These are phyloP conservation scores for Debaryomyces subglobosus DNA, from an alignment of 1,139 yeast genomes.

Conservation along the genomic window DNA sequence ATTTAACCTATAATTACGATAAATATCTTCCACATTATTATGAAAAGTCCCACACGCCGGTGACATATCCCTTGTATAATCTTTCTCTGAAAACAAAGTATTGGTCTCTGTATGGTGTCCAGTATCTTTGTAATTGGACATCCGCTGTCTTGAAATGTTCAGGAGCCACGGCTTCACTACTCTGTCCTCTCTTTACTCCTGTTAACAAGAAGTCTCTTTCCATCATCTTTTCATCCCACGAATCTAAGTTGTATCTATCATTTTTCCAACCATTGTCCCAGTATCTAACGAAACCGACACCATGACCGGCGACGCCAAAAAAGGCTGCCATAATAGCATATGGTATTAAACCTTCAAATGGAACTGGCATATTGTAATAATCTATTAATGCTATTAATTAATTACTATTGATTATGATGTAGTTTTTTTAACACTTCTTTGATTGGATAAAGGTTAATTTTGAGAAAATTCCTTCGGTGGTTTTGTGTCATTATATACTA, in stretches of 20 bases:
- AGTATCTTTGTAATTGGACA: conserved; percentile 41
- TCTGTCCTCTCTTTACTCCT: conserved; percentile 72
- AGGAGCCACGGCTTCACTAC: conserved; percentile 70
- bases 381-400: background rate
- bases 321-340: conserved; percentile 53
- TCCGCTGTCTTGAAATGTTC: conserved; percentile 58
- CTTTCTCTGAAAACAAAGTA: conserved; percentile 53
- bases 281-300: conserved; percentile 49
- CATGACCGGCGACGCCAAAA: conserved; percentile 54
- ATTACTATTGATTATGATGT: background rate
- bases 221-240: conserved; percentile 55
- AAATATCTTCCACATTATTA: conserved; percentile 14
- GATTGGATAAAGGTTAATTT: conserved; percentile 13
- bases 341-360: conserved; percentile 54
- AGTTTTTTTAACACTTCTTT: conserved; percentile 10
- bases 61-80: conserved; percentile 51
- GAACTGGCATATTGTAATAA: conserved; percentile 43
- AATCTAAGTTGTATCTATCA: conserved; percentile 50
- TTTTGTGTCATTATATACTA: conserved; percentile 11
- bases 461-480: background rate
- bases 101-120: conserved; percentile 54
- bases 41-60: conserved; percentile 53
- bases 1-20: conserved; percentile 1
- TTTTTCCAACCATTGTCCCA: conserved; percentile 58
- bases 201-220: conserved; percentile 78